Conservation (phyloP, 2,329 filamentous ascomycete genomes). For the Periconia sp. region DNA sequence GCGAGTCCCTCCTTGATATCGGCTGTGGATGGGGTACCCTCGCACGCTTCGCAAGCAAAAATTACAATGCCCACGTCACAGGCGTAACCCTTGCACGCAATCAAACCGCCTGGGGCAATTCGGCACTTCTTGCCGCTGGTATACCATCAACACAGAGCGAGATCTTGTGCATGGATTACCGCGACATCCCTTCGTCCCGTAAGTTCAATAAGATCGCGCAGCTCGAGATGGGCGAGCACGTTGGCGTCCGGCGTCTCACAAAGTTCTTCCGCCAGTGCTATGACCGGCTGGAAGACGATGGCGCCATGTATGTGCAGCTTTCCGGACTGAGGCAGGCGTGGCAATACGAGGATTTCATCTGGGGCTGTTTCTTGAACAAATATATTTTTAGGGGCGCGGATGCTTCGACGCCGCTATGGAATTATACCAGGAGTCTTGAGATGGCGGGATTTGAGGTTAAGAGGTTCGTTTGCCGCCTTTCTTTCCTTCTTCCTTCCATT, state of each 20-base stretch:
- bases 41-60: slow-evolving; percentile 85
- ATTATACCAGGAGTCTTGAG: slow-evolving; percentile 82
- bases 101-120: slow-evolving; percentile 96
- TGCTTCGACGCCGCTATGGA: slow-evolving; percentile 88
- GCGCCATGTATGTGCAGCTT: slow-evolving; percentile 93
- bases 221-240: slow-evolving; percentile 98
- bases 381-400: slow-evolving; percentile 98
- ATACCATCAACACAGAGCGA: slow-evolving; percentile 85
- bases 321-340: slow-evolving; percentile 90
- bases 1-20: slow-evolving; percentile 86
- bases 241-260: slow-evolving; percentile 86
- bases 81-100: slow-evolving; percentile 94
- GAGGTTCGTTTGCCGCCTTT: slow-evolving; percentile 40
- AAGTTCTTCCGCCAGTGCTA: slow-evolving; percentile 83
- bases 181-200: slow-evolving; percentile 81
- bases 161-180: slow-evolving; percentile 96
- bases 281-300: slow-evolving; percentile 95
- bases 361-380: slow-evolving; percentile 99
- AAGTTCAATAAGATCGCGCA: slow-evolving; percentile 94
- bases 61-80: slow-evolving; percentile 83
- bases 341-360: slow-evolving; percentile 98
- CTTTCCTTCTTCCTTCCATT: no score
- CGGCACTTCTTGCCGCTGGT: slow-evolving; percentile 77
- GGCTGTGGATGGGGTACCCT: slow-evolving; percentile 98
- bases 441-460: slow-evolving; percentile 89